A percentile compares a stretch with the other conserved stretches of the same genome.
Evolutionary conservation across 371 early-diverging fungal genomes (phyloP).

Genomic region (Nematocida sp.): DNA sequence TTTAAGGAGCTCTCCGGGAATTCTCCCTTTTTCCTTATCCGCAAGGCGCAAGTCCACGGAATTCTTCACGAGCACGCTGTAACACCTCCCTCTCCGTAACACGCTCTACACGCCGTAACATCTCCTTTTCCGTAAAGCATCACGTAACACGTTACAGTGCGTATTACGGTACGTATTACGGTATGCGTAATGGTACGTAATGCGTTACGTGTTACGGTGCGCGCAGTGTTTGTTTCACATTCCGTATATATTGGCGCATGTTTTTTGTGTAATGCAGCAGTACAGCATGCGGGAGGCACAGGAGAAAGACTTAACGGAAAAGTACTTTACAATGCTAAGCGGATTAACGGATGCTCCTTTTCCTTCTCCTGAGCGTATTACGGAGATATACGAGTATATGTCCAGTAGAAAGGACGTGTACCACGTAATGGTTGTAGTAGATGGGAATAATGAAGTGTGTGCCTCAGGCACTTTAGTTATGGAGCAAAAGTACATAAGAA

Average conservation of each 20-base stretch:
- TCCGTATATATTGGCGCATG: too few relatives aligned
- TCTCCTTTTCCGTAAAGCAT: too few relatives aligned
- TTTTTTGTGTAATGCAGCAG: too few relatives aligned
- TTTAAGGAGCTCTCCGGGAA: conserved; percentile 22
- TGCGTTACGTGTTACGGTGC: too few relatives aligned
- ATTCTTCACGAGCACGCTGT: not conserved
- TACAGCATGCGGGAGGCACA: conserved; percentile 41
- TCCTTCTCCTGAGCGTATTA: conserved; percentile 71
- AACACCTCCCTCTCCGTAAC: too few relatives aligned
- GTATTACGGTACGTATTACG: too few relatives aligned
- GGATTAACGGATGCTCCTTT: conserved; percentile 74
- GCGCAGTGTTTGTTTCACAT: too few relatives aligned
- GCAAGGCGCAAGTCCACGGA: conserved; percentile 10
- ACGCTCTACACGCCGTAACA: too few relatives aligned
- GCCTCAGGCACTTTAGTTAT: conserved; percentile 86
- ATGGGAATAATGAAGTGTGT: conserved; percentile 68
- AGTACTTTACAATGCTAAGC: conserved; percentile 70
- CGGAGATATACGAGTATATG: conserved; percentile 68
- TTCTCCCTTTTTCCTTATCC: conserved; percentile 18
- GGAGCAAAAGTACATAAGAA: conserved; percentile 86
- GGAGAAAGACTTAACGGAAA: conserved; percentile 51
- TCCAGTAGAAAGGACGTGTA: conserved; percentile 70
- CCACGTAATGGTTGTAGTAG: conserved; percentile 56
- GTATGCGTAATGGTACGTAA: too few relatives aligned
- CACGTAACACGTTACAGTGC: too few relatives aligned